These are phyloP conservation scores for Pseudonitzschia pungens DNA, from an alignment of 108 stramenopile genomes.

Conservation along the genomic window DNA sequence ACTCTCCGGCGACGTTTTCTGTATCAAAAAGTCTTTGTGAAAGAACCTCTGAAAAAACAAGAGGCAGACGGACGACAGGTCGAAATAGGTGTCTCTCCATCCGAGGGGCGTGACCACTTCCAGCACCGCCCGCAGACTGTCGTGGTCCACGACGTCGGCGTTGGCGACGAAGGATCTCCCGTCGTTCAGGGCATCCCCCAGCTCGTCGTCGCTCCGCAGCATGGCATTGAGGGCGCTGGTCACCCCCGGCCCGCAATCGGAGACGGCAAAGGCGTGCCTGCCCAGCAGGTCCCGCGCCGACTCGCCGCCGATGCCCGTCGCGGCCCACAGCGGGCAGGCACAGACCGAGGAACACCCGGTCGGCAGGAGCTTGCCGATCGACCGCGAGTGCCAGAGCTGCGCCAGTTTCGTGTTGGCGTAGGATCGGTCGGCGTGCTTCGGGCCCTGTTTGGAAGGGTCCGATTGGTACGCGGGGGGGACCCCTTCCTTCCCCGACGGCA, in stretches of 20 bases:
- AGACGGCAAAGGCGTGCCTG: slow-evolving; percentile 19
- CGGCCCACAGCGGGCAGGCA: slow-evolving; percentile 32
- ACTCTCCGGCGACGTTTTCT: slow-evolving; percentile 23
- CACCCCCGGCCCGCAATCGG: slow-evolving; percentile 17
- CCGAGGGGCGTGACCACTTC: not conserved
- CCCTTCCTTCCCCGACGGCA: not conserved
- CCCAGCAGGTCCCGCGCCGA: not conserved
- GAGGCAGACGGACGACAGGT: not conserved
- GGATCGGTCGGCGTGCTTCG: slow-evolving; percentile 8
- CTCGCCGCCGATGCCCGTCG: slow-evolving; percentile 27
- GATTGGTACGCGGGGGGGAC: slow-evolving; percentile 2
- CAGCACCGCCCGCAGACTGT: not conserved
- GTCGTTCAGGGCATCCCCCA: slow-evolving; percentile 26
- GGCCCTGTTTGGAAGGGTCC: not conserved
- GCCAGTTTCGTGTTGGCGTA: slow-evolving; percentile 68
- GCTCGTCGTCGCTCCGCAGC: slow-evolving; percentile 23
- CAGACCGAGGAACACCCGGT: not conserved
- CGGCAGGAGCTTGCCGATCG: not conserved
- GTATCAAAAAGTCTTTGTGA: slow-evolving; percentile 18
- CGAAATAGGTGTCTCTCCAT: not conserved
- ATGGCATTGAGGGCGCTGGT: slow-evolving; percentile 24
- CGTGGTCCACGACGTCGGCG: slow-evolving; percentile 5
- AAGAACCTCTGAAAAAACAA: slow-evolving; percentile 11
- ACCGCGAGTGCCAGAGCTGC: slow-evolving; percentile 46
- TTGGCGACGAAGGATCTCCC: slow-evolving; percentile 27